Evolutionary conservation across 129 eudicot genomes (phyloP).

Genomic region (Lactuca saligna): DNA sequence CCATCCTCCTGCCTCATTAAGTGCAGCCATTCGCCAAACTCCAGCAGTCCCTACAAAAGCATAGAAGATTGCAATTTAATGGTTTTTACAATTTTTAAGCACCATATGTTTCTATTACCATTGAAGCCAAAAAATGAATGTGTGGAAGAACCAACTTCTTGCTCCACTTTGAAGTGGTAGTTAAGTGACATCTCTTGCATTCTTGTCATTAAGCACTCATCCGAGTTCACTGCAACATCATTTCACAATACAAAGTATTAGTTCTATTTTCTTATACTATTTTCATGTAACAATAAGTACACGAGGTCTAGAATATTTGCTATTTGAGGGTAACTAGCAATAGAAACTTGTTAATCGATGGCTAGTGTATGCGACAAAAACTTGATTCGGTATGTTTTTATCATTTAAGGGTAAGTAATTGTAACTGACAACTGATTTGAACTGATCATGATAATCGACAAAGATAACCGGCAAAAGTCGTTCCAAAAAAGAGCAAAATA

Average conservation of each 20-base stretch:
- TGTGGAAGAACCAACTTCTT: conserved; percentile 83
- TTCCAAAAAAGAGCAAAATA: too few species aligned
- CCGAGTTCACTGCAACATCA: conserved; percentile 59
- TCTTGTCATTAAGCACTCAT: conserved; percentile 91
- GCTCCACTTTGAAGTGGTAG: conserved; percentile 85
- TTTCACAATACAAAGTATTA: background rate
- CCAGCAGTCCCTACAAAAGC: background rate
- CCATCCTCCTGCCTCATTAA: background rate
- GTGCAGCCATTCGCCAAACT: background rate
- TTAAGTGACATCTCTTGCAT: conserved; percentile 94
- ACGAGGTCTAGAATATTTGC: too few species aligned
- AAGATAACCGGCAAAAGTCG: too few species aligned
- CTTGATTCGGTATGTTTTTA: too few species aligned
- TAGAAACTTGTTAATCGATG: too few species aligned
- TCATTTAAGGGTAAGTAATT: too few species aligned
- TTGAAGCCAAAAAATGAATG: conserved; percentile 78
- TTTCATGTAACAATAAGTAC: too few species aligned
- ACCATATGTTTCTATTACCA: conserved; percentile 35
- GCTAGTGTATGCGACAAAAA: too few species aligned
- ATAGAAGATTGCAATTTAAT: background rate
- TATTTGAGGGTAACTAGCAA: too few species aligned
- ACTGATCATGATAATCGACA: too few species aligned
- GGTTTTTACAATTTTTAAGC: too few species aligned
- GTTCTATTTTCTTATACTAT: background rate
- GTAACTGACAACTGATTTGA: too few species aligned